Evolutionary conservation across 2,329 filamentous ascomycete species (phyloP).

Genomic region (Colletotrichum sp.): DNA sequence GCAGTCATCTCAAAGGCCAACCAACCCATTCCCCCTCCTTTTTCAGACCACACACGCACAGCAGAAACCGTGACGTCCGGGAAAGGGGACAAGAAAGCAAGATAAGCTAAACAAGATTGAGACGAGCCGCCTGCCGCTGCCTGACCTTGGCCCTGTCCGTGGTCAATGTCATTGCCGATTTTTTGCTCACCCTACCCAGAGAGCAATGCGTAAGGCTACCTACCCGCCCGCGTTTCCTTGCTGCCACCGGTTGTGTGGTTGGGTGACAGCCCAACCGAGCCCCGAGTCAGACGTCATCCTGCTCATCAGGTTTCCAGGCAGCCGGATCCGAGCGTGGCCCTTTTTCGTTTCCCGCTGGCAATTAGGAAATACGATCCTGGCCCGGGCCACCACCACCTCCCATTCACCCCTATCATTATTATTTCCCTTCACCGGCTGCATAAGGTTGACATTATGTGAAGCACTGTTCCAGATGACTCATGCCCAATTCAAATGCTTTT

Average conservation of each 20-base stretch:
- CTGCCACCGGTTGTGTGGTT: background rate
- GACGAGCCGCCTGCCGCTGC: background rate
- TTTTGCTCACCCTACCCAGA: background rate
- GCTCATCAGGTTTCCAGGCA: background rate
- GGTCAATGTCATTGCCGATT: background rate
- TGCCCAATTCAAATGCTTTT: background rate
- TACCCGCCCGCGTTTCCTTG: background rate
- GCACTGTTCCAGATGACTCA: background rate
- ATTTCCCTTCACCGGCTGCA: background rate
- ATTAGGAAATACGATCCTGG: background rate
- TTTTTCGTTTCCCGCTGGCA: background rate
- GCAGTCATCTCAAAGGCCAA: background rate
- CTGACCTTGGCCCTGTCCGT: background rate
- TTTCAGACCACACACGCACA: background rate
- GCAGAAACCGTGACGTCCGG: background rate
- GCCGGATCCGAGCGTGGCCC: background rate
- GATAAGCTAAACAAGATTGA: background rate
- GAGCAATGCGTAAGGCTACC: background rate
- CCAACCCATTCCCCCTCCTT: background rate
- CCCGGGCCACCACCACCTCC: background rate
- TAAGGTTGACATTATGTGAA: background rate
- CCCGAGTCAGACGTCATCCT: slow-evolving; percentile 6
- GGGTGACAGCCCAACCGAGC: background rate
- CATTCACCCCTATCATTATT: background rate
- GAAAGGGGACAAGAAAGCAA: background rate